Conservation (phyloP, 768 basidiomycete species). For the Candolleomyces eurysporus region DNA sequence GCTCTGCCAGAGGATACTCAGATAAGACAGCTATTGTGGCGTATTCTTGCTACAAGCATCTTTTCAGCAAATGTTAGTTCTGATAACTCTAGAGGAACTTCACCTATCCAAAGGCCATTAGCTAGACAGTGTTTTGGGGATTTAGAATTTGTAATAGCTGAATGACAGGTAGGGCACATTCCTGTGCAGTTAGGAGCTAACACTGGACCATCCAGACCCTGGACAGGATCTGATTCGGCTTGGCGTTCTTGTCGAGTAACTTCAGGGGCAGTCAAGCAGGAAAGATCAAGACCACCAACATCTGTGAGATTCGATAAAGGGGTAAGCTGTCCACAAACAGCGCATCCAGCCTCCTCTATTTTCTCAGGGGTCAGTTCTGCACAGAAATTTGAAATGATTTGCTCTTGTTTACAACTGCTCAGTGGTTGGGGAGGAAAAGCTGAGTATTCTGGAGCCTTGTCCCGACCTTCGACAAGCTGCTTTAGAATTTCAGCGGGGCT, state of each 20-base stretch:
- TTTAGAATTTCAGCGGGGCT: too few species aligned
- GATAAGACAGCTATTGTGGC: constrained; percentile 21
- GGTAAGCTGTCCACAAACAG: not conserved
- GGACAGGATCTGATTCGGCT: not conserved
- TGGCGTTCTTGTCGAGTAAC: not conserved
- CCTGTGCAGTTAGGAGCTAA: not conserved
- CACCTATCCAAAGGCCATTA: constrained; percentile 30
- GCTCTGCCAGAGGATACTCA: constrained; percentile 10
- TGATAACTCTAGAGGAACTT: constrained; percentile 21
- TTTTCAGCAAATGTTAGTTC: constrained; percentile 22
- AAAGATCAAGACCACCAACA: not conserved
- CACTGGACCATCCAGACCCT: not conserved
- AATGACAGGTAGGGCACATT: not conserved
- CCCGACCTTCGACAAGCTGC: too few species aligned
- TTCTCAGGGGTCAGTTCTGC: not conserved
- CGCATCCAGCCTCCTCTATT: not conserved
- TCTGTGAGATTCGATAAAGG: not conserved
- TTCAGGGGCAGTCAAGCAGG: not conserved
- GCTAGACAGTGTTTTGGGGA: constrained; percentile 16
- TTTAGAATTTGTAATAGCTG: not conserved
- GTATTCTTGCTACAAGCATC: constrained; percentile 18
- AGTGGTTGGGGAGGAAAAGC: too few species aligned
- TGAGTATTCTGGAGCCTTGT: too few species aligned
- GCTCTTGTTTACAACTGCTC: too few species aligned
- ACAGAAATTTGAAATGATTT: too few species aligned